Evolutionary conservation across 2,329 filamentous ascomycete species (phyloP).

Genomic region (Berkeleyomyces basicola): DNA sequence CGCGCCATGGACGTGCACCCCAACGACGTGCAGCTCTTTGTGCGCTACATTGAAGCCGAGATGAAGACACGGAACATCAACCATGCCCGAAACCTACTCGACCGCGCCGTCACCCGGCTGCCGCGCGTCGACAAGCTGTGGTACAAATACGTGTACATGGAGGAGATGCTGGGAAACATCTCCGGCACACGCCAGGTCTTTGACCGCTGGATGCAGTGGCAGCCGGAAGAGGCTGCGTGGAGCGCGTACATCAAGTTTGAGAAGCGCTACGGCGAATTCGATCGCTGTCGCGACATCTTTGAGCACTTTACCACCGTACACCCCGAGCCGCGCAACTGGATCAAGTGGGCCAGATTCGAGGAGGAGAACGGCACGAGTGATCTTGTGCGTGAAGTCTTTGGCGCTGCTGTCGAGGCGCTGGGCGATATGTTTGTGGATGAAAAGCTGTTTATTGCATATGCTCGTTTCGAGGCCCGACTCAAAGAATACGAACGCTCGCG

Average conservation of each 20-base stretch:
- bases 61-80: conserved; percentile 92
- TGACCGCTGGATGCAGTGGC: conserved; percentile 97
- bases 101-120: conserved; percentile 82
- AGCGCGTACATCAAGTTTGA: conserved; percentile 92
- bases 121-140: conserved; percentile 90
- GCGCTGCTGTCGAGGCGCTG: conserved; percentile 69
- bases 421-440: conserved; percentile 95
- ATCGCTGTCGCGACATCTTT: conserved; percentile 79
- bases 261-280: conserved; percentile 84
- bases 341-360: conserved; percentile 96
- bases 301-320: conserved; percentile 82
- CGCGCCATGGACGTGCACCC: conserved; percentile 82
- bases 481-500: conserved; percentile 89
- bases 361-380: conserved; percentile 90
- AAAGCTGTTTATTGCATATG: conserved; percentile 86
- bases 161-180: conserved; percentile 92
- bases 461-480: conserved; percentile 83
- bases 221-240: conserved; percentile 92
- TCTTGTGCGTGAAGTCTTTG: conserved; percentile 80
- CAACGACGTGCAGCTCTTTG: conserved; percentile 75
- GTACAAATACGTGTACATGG: conserved; percentile 99
- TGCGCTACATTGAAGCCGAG: conserved; percentile 87
- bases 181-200: conserved; percentile 86
- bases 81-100: conserved; percentile 84
- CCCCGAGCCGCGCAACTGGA: conserved; percentile 90